phyloP scores from a whole-genome alignment of 2,329 filamentous ascomycete species.

The Ceratocystis destructans region DNA sequence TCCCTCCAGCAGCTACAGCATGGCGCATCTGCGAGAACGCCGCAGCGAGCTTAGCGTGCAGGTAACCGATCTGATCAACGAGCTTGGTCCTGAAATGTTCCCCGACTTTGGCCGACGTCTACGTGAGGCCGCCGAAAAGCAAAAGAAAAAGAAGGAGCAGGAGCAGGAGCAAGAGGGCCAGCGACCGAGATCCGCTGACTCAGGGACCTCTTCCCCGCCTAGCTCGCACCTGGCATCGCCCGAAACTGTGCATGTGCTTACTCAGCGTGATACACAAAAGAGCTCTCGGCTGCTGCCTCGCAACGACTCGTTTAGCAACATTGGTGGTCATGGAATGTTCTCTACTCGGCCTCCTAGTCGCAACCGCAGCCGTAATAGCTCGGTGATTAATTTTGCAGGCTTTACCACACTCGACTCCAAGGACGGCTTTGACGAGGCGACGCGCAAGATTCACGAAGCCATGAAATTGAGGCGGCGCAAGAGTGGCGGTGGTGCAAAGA shows the following conservation, averaged over 20 bases:
- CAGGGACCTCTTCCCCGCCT: conserved; percentile 19
- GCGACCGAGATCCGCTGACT: conserved; percentile 22
- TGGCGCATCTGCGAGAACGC: conserved; percentile 60
- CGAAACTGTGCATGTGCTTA: conserved; percentile 30
- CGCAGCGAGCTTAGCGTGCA: conserved; percentile 63
- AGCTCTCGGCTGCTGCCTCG: conserved; percentile 50
- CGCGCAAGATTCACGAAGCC: conserved; percentile 66
- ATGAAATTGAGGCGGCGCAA: conserved; percentile 54
- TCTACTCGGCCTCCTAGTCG: conserved; percentile 75
- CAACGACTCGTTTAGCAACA: conserved; percentile 89
- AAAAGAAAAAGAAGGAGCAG: conserved; percentile 10
- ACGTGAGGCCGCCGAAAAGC: conserved; percentile 42
- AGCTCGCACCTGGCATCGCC: conserved; percentile 29
- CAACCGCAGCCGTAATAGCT: conserved; percentile 42
- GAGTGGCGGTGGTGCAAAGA: conserved; percentile 32
- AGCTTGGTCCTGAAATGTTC: conserved; percentile 88
- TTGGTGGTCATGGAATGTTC: conserved; percentile 78
- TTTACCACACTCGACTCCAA: conserved; percentile 56
- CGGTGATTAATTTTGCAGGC: conserved; percentile 25
- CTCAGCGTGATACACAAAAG: conserved; percentile 38
- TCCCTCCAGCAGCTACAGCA: conserved; percentile 69
- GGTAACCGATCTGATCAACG: conserved; percentile 88
- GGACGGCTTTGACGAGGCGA: conserved; percentile 69
- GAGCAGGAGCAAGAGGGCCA: conserved; percentile 28
- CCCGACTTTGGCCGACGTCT: conserved; percentile 80